phyloP scores from a whole-genome alignment of 2,329 filamentous ascomycete species.

The Anthostomella pinea region DNA sequence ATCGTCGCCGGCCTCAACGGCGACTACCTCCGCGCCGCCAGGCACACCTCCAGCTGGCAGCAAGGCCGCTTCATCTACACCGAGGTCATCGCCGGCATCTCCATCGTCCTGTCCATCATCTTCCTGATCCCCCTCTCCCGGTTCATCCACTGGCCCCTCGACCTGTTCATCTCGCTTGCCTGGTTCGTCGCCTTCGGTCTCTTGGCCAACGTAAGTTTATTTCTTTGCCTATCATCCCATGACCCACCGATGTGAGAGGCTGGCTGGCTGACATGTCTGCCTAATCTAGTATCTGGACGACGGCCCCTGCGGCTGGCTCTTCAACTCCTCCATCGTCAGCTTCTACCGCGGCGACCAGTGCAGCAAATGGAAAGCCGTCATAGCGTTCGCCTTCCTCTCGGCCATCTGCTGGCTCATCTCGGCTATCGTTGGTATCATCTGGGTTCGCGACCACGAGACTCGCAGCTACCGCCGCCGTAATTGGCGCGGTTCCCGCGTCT shows the following conservation, averaged over 20 bases:
- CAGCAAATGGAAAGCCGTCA: constrained; percentile 65
- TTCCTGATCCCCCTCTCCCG: constrained; percentile 70
- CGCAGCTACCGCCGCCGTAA: constrained; percentile 30
- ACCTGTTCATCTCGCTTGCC: constrained; percentile 64
- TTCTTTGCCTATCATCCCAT: constrained; percentile 1
- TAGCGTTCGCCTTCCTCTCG: constrained; percentile 70
- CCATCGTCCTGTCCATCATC: constrained; percentile 65
- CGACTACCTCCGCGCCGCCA: constrained; percentile 55
- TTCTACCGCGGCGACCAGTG: constrained; percentile 52
- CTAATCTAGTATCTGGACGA: constrained; percentile 16
- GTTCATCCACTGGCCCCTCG: constrained; percentile 70
- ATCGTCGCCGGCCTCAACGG: constrained; percentile 71
- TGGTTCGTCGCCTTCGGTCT: constrained; percentile 72
- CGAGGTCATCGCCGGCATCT: constrained; percentile 66
- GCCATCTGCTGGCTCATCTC: constrained; percentile 69
- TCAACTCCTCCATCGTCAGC: constrained; percentile 57
- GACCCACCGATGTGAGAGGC: constrained; percentile 6
- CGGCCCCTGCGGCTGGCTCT: constrained; percentile 53
- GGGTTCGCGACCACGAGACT: constrained; percentile 44
- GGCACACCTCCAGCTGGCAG: constrained; percentile 48
- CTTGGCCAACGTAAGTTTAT: constrained; percentile 54
- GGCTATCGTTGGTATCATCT: constrained; percentile 54
- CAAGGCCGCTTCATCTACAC: constrained; percentile 72
- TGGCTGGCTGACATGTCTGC: neutral
- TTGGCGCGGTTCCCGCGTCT: constrained; percentile 29